Percentiles rank a stretch among this genome's conserved stretches.
These are phyloP conservation scores for Balakata baccata DNA, from an alignment of 345 rosid species.

Conservation along the genomic window DNA sequence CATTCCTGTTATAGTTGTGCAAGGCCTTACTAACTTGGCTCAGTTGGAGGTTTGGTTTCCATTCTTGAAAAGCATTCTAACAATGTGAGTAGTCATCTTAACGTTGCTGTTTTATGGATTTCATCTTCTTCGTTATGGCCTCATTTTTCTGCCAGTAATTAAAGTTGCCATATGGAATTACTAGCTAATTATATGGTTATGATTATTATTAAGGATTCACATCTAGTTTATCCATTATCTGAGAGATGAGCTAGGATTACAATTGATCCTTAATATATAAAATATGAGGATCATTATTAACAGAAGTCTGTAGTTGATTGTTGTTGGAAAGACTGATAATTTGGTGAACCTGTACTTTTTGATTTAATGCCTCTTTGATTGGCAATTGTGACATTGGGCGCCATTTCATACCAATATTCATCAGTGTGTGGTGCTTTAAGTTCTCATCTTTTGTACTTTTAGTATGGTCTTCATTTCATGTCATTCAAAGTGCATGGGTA, in stretches of 20 bases:
- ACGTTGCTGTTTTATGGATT: background rate
- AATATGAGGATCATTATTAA: background rate
- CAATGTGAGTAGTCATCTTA: slow-evolving; percentile 50
- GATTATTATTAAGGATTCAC: background rate
- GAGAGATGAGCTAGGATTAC: background rate
- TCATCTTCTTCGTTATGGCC: background rate
- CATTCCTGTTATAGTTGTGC: slow-evolving; percentile 83
- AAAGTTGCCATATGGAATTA: background rate
- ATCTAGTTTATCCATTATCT: background rate
- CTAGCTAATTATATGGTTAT: background rate
- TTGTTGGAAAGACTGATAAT: background rate
- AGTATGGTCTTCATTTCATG: background rate
- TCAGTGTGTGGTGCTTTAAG: background rate
- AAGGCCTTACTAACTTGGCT: slow-evolving; percentile 85
- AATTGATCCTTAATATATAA: background rate
- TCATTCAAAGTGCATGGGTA: background rate
- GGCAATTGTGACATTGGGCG: background rate
- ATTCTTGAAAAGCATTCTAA: slow-evolving; percentile 64
- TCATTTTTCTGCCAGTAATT: background rate
- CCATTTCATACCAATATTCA: background rate
- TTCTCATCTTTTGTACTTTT: no score
- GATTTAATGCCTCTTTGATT: background rate
- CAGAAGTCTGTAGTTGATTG: background rate
- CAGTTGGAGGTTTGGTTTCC: slow-evolving; percentile 81
- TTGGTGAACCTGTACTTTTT: background rate